phyloP scores from a whole-genome alignment of 2,329 filamentous ascomycete species.

The Talaromyces sp. region DNA sequence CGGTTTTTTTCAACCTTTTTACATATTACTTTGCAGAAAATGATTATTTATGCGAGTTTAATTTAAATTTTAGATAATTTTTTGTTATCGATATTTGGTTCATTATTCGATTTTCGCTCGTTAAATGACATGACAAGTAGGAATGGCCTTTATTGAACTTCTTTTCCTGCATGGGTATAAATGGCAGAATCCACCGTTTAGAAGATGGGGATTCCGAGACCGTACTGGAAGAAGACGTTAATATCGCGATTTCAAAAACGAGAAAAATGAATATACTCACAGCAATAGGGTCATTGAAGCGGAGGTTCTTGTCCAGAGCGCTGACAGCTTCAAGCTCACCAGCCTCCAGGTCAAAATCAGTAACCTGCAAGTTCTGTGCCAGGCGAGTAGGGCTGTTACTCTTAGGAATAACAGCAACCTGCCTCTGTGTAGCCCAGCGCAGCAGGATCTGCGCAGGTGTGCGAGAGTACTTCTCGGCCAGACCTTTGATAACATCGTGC shows the following conservation, averaged over 20 bases:
- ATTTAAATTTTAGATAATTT: neutral
- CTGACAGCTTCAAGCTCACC: slow-evolving; percentile 69
- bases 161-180: neutral
- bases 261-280: slow-evolving; percentile 51
- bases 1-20: too few relatives aligned
- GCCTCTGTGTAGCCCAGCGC: slow-evolving; percentile 83
- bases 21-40: too few relatives aligned
- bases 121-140: neutral
- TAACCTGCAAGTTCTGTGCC: slow-evolving; percentile 58
- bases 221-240: slow-evolving; percentile 44
- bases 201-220: slow-evolving; percentile 56
- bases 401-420: slow-evolving; percentile 82
- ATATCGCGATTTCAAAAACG: neutral
- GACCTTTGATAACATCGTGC: slow-evolving; percentile 63
- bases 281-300: slow-evolving; percentile 76
- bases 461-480: slow-evolving; percentile 72
- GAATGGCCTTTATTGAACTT: neutral
- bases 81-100: neutral
- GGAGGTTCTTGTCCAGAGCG: slow-evolving; percentile 65
- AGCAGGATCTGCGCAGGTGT: slow-evolving; percentile 79
- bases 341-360: slow-evolving; percentile 65
- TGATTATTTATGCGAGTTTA: too few relatives aligned
- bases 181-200: slow-evolving; percentile 34
- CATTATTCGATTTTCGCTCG: neutral
- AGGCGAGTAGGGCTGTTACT: slow-evolving; percentile 57